Base-by-base conservation (phyloP, 768 basidiomycete genomes). In the Paxillus involutus region DNA sequence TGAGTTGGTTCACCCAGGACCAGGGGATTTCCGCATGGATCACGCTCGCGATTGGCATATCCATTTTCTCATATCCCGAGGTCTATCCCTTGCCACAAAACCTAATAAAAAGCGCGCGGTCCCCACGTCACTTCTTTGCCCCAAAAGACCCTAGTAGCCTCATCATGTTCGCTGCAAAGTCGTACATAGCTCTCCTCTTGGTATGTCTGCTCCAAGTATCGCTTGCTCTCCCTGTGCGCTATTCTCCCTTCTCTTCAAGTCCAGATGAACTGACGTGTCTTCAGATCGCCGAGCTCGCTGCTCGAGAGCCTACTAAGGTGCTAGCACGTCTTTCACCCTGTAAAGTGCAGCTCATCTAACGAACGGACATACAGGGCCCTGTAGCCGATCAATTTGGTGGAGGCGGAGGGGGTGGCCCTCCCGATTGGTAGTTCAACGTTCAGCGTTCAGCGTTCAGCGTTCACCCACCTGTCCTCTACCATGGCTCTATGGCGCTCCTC, bases 341-440 rank as follows among this genome's bases (percentile, higher is more conserved):
- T 26, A 6, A 32, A 30, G 30, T 35, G 6, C 36, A 14, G 0
- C 47, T 5, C 19, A 49, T 43, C 51, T 60, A 11, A 69, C n/a
- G 2, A 19, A n/a, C 32, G 6, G 9, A 12, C 43, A 16, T 39
- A 43, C 41, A 68, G 66, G 41, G 17, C n/a, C 68, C 65, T 5
- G 49, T 47, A 7, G 26, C 57, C 39, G 60, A 65, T 46, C 37
- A 50, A 29, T 66, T 63, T 13, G 64, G 64, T 17, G 59, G 51
- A 16, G 64, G 58, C 2, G n/a, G 48, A 1, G 63, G 57, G 8
- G 39, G 45, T 3, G 47, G 52, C 14, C 44, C 53, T 42, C 58
- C 69, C 9, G 71, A 72, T 63, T 70, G 69, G 69, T 68, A 59
- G 55, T 51, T 30, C 19, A 30, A 19, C n/a, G 29, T 29, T 16